Conservation (phyloP, 2,329 filamentous ascomycete species). For the Trichoderma cornu-damae region DNA sequence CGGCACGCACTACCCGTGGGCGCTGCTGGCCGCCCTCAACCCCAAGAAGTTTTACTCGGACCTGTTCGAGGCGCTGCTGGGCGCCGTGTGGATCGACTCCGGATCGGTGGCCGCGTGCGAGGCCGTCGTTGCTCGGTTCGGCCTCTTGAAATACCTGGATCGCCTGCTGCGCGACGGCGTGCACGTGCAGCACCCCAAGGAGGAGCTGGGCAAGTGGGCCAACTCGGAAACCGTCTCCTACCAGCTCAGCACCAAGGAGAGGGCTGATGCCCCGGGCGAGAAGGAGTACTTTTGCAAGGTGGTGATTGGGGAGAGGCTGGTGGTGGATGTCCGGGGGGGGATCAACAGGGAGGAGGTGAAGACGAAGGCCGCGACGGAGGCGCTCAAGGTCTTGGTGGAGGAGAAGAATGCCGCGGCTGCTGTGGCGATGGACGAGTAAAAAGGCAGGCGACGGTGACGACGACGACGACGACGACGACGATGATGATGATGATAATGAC, state of each 20-base stretch:
- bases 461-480: too few relatives aligned
- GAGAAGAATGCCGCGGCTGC: conserved; percentile 20
- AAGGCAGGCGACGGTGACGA: background rate
- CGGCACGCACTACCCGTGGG: conserved; percentile 68
- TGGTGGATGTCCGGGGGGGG: conserved; percentile 44
- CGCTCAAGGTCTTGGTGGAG: conserved; percentile 36
- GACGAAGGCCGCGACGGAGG: conserved; percentile 51
- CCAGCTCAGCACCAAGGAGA: conserved; percentile 29
- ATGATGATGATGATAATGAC: background rate
- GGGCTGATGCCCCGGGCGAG: conserved; percentile 21
- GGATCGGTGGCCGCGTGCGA: conserved; percentile 58
- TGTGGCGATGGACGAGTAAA: background rate
- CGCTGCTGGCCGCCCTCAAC: conserved; percentile 57
- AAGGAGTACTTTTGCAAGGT: conserved; percentile 43
- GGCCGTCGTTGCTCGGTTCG: conserved; percentile 55
- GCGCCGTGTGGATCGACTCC: conserved; percentile 78
- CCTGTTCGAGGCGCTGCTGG: conserved; percentile 73
- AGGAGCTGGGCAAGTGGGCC: conserved; percentile 59
- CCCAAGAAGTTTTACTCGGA: conserved; percentile 78
- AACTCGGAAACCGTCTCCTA: conserved; percentile 52
- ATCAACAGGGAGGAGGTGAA: conserved; percentile 48
- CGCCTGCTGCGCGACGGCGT: conserved; percentile 56
- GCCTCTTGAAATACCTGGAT: conserved; percentile 59
- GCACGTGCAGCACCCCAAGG: conserved; percentile 60
- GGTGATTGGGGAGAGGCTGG: conserved; percentile 41